Evolutionary conservation across 345 rosid genomes (phyloP), one percentile per base, ranked within the genome.

Genomic region (Euclidium syriacum): DNA sequence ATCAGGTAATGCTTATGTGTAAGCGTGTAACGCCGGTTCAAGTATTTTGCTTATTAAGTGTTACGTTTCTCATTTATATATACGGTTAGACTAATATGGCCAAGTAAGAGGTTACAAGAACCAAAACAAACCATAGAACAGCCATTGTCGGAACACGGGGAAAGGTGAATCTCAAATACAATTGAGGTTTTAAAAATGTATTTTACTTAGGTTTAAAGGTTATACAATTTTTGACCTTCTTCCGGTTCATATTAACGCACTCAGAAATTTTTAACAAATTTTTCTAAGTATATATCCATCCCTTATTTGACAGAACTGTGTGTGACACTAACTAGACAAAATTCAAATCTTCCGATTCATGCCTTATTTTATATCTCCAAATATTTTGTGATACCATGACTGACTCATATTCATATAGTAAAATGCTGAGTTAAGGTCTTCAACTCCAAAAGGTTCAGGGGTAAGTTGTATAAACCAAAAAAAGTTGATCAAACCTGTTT

Each of bases 11-110:
- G 34, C 35, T 64, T 42, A n/a, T n/a, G n/a, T n/a, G 60, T 35
- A 64, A 17, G 52, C 26, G 43, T 52, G 68, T 64, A 62, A 38
- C 22, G 30, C 30, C n/a, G 22, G 22, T 64, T 64, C 14, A 42
- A 2, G 4, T 42, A 32, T 32, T 59, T 30, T 55, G 47, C 19
- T 36, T 52, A 4, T 32, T 46, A 14, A 19, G 30, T 41, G 43
- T 2, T 29, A 64, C 42, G 14, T 52, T 62, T 14, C 24, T 15
- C 30, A 24, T 35, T 33, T 47, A 10, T 61, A 53, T 18, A 20
- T 20, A 11, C 0, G 6, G 27, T 32, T 33, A 20, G 58, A 33
- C 18, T 7, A 53, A 11, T n/a, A n/a, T 33, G 58, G 17, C 44
- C 25, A 16, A 40, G 18, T 10, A 39, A 56, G 10, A 41, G 36